Evolutionary conservation across 2,329 filamentous ascomycete genomes (phyloP).

Genomic region (Hypoxylon sp.): DNA sequence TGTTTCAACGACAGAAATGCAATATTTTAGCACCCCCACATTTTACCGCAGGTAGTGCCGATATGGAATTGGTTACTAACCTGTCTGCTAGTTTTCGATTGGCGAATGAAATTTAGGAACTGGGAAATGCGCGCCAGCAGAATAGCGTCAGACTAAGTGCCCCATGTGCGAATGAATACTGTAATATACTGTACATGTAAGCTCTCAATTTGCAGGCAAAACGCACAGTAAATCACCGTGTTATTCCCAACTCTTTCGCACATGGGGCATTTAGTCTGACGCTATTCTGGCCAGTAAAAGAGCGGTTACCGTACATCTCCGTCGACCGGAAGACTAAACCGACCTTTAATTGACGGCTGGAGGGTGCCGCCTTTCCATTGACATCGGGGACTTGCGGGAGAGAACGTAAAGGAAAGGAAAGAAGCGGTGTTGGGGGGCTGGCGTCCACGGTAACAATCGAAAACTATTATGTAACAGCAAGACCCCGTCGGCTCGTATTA

Average conservation of each 20-base stretch:
- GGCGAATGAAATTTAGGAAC: conserved; percentile 10
- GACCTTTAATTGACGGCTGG: not conserved
- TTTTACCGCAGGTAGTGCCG: no score
- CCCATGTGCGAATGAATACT: no score
- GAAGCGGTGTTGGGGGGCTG: conserved; percentile 25
- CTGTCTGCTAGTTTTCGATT: conserved; percentile 6
- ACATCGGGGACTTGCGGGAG: conserved; percentile 30
- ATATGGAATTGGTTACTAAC: no score
- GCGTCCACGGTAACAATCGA: conserved; percentile 7
- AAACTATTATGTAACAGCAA: conserved; percentile 41
- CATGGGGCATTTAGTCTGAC: no score
- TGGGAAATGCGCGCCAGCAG: not conserved
- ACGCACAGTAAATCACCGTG: no score
- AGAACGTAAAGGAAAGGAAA: conserved; percentile 1
- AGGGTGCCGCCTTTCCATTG: conserved; percentile 3
- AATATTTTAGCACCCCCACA: no score
- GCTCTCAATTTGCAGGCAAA: no score
- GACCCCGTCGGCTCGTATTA: conserved; percentile 2
- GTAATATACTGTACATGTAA: no score
- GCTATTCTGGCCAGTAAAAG: not conserved
- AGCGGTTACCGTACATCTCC: conserved; percentile 16
- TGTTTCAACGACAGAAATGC: no score
- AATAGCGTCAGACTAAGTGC: no score
- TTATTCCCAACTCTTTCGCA: no score
- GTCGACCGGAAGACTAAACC: conserved; percentile 17